Base-by-base conservation (phyloP, 108 stramenopile genomes). In the Asterionellopsis glacialis region DNA sequence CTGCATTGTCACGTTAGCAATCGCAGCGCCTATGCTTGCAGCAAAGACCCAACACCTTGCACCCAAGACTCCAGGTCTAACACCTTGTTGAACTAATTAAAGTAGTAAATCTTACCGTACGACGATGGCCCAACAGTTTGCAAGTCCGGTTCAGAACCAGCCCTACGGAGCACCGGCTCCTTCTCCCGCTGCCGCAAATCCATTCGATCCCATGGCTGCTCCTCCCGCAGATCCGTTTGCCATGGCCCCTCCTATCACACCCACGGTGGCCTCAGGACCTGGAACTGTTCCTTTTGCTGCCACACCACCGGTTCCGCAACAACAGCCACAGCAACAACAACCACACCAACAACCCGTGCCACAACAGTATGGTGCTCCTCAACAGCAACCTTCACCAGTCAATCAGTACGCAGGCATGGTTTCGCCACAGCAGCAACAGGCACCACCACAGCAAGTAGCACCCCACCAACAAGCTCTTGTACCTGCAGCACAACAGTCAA, bases 261-360 rank as follows among this genome's bases (percentile, higher is more conserved):
- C 47, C 21, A 33, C 33, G 5, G 9, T 48, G 19, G 47, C 47
- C 9, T 16, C 47, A 1, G 47, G 6, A 7, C 47, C 47, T 9
- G 47, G 19, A 48, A 9, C 47, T 16, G 47, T 21, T 19, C 6
- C 47, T 7, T 21, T 21, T 21, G 47, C 6, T 19, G 2, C 21
- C 9, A 48, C 47, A 9, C 47, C 47, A 25, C 25, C 44, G 60
- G 25, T 40, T 49, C 18, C 24, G 5, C 44, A 48, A 24, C 47
- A 61, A 22, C 60, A 23, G 44, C 60, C 45, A 49, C 47, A 49
- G 47, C 48, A 50, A 5, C 48, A 9, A 48, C 15, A 16, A 40
- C 47, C 15, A 50, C 25, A n/a, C 3, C 47, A 50, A 11, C 25
- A 15, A 11, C 52, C 52, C 1, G 15, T 22, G 21, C 52, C 1